These are phyloP conservation scores for Insectozyma bohioensis DNA, from an alignment of 1,139 yeast species.

Conservation along the genomic window DNA sequence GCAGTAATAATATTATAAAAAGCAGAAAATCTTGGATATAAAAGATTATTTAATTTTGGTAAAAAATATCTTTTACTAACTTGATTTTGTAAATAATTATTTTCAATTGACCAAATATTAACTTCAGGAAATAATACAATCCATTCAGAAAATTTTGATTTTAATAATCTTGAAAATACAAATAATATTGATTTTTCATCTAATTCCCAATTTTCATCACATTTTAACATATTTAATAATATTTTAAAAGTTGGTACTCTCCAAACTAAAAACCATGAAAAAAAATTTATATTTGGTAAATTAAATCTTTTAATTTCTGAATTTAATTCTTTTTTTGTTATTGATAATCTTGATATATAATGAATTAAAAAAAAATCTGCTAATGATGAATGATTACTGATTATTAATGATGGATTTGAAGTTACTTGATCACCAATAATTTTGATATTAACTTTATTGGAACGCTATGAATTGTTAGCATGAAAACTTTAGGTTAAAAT, in stretches of 20 bases:
- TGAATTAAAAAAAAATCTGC: constrained; percentile 54
- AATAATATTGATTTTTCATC: constrained; percentile 28
- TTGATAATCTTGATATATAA: constrained; percentile 35
- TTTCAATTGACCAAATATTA: constrained; percentile 55
- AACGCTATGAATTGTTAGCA: constrained; percentile 22
- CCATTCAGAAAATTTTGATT: constrained; percentile 48
- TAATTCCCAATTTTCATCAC: constrained; percentile 68
- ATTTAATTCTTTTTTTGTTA: constrained; percentile 5
- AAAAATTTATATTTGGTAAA: constrained; percentile 48
- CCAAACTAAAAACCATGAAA: constrained; percentile 65
- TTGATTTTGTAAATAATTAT: constrained; percentile 46
- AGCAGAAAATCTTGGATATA: constrained; percentile 68
- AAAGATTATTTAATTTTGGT: constrained; percentile 50
- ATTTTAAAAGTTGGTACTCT: constrained; percentile 47
- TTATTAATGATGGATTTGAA: constrained; percentile 46
- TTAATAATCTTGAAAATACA: constrained; percentile 25
- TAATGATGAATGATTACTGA: constrained; percentile 56
- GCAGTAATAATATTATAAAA: constrained; percentile 42
- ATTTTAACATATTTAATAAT: constrained; percentile 41
- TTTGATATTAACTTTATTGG: constrained; percentile 36
- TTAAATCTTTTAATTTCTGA: constrained; percentile 8
- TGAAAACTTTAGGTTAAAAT: background rate
- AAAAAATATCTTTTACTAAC: constrained; percentile 52
- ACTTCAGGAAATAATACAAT: constrained; percentile 71
- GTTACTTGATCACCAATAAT: constrained; percentile 45